Percentiles rank a stretch among this genome's conserved stretches.
Evolutionary conservation across 345 rosid genomes (phyloP).

Genomic region (Cardamine resedifolia): DNA sequence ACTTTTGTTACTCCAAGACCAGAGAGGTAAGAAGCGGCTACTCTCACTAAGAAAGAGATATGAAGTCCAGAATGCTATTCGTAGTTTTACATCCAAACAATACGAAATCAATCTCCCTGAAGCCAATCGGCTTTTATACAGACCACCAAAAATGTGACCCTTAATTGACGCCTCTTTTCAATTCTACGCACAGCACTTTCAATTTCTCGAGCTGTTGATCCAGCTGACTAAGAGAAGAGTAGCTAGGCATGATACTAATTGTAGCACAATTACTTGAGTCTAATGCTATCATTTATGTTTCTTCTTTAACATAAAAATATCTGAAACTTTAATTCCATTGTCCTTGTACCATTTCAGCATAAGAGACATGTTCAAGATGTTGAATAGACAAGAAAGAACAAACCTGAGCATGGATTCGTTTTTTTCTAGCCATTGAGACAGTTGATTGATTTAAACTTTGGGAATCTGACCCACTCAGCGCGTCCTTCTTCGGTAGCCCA

Average conservation of each 20-base stretch:
- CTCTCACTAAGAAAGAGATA: slow-evolving; percentile 17
- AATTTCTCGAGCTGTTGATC: slow-evolving; percentile 1
- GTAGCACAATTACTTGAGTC: slow-evolving; percentile 10
- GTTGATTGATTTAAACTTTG: slow-evolving; percentile 70
- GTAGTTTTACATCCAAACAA: slow-evolving; percentile 3
- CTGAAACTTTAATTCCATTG: not conserved
- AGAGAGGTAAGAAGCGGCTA: slow-evolving; percentile 3
- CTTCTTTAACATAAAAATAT: not conserved
- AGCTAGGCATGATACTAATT: not conserved
- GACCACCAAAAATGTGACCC: not conserved
- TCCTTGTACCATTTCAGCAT: slow-evolving; percentile 3
- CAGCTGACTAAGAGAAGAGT: slow-evolving; percentile 5
- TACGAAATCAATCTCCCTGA: not conserved
- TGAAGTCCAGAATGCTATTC: not conserved
- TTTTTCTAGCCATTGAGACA: slow-evolving; percentile 72
- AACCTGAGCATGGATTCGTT: slow-evolving; percentile 91
- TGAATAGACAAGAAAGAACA: slow-evolving; percentile 31
- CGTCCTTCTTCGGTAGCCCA: slow-evolving; percentile 71
- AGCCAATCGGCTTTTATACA: slow-evolving; percentile 6
- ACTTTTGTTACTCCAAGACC: not conserved
- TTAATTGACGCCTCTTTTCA: not conserved
- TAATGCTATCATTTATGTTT: not conserved
- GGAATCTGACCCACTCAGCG: slow-evolving; percentile 65
- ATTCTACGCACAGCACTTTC: not conserved
- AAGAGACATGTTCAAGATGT: slow-evolving; percentile 18